Conservation (phyloP, 805 yeast genomes). For the Yamadazyma nakazawae region DNA sequence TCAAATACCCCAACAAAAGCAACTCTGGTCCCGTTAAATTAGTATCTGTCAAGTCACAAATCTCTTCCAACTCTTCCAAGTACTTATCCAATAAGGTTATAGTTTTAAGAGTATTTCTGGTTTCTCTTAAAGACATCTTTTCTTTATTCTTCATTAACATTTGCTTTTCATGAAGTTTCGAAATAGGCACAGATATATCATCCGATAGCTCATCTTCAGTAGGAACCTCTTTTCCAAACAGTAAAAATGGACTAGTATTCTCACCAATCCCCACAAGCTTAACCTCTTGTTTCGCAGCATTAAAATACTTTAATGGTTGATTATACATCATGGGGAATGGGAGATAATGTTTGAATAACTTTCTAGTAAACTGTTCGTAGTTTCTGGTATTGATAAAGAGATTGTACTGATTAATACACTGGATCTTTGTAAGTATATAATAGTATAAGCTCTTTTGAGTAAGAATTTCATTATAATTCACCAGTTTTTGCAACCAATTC, state of each 20-base stretch:
- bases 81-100: conserved; percentile 12
- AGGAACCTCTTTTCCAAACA: conserved; percentile 13
- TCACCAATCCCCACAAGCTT: conserved; percentile 28
- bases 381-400: conserved; percentile 38
- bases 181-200: conserved; percentile 22
- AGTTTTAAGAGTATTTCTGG: conserved; percentile 31
- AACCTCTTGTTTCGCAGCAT: conserved; percentile 33
- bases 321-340: conserved; percentile 77
- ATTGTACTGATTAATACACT: conserved; percentile 52
- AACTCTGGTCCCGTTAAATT: conserved; percentile 4
- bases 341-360: conserved; percentile 47
- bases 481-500: neutral
- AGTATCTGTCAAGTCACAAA: neutral
- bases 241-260: conserved; percentile 27
- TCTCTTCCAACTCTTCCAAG: conserved; percentile 8
- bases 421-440: conserved; percentile 39
- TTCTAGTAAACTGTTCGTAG: conserved; percentile 59
- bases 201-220: conserved; percentile 21
- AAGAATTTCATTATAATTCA: neutral
- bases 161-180: conserved; percentile 38
- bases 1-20: conserved; percentile 10
- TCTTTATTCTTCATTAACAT: conserved; percentile 32
- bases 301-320: conserved; percentile 51
- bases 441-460: conserved; percentile 35
- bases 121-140: conserved; percentile 27